phyloP scores from a whole-genome alignment of 345 rosid genomes.

The Litchi chinensis region DNA sequence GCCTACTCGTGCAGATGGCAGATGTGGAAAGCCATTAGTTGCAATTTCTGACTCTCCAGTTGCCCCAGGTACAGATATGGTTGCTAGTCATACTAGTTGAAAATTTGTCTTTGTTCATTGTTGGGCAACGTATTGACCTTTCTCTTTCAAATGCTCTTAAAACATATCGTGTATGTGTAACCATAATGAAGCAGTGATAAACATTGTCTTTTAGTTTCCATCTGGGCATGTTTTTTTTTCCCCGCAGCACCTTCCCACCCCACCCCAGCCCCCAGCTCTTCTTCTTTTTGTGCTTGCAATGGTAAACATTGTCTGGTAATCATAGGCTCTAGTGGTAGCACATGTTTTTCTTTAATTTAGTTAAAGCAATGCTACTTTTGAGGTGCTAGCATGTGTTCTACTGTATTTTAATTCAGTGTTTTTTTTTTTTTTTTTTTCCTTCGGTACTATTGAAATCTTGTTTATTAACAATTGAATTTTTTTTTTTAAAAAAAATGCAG shows the following conservation, averaged over 20 bases:
- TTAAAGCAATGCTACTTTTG: not conserved
- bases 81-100: constrained; percentile 1
- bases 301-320: too few relatives aligned
- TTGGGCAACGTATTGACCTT: not conserved
- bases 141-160: not conserved
- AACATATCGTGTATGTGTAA: not conserved
- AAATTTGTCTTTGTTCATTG: not conserved
- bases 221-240: not conserved
- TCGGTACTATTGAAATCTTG: not conserved
- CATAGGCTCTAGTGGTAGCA: not conserved
- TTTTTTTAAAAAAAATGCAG: constrained; percentile 58
- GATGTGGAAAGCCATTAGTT: constrained; percentile 80
- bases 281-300: too few relatives aligned
- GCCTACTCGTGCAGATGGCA: constrained; percentile 85
- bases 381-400: not conserved
- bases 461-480: constrained; percentile 27
- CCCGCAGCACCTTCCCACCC: too few relatives aligned
- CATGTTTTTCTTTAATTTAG: not conserved
- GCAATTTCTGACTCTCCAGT: constrained; percentile 73
- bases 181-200: not conserved
- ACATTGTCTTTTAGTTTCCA: not conserved
- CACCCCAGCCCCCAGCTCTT: too few relatives aligned
- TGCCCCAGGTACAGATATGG: constrained; percentile 58
- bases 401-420: not conserved
- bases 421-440: not conserved